Evolutionary conservation across 768 basidiomycete genomes (phyloP), one percentile per base, ranked within the genome.

Genomic region (Phlebiopsis flavidoalba): DNA sequence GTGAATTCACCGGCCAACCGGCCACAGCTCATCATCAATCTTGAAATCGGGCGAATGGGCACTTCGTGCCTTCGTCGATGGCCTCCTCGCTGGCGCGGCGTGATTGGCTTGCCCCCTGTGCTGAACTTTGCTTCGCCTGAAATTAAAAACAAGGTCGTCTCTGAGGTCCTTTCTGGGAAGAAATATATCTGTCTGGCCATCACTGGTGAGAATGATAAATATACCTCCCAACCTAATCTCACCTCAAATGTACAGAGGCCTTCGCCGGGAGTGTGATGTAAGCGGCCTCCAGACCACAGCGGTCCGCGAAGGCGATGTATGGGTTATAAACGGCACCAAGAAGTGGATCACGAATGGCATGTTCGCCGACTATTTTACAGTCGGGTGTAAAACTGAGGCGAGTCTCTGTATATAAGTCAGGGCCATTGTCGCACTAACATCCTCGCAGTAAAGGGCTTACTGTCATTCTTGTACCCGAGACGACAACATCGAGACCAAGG

Each of bases 341-440:
- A 96, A 96, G 91, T 95, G 91, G 92, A 93, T 94, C 62, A 93
- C 92, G 47, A 95, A 95, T 66, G 89, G 93, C 59, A 85, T 82
- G 19, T 91, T 91, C 70, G 83, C 87, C 8, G 91, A 95, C 74
- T 92, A 88, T 69, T 93, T 93, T 72, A 91, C 90, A 0, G 91
- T 89, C 5, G 82, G 84, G 0, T 91, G 88, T 74, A 82, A 76
- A 67, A 91, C 89, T 21, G 85, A 88, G 57, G 87, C 85, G 66
- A 19, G 73, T 49, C 35, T 55, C 17, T 48, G 6, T 8, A 47
- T 15, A 26, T n/a, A 8, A 31, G 50, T 3, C 22, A 49, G n/a
- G n/a, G 26, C 21, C 49, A 43, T 11, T 43, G 35, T 0, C 19
- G 33, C 47, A 14, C 62, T 54, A 15, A 26, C 40, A 14, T 19